These are phyloP conservation scores for Pythium aphanidermatum DNA, from an alignment of 352 stramenopile species.

Conservation along the genomic window DNA sequence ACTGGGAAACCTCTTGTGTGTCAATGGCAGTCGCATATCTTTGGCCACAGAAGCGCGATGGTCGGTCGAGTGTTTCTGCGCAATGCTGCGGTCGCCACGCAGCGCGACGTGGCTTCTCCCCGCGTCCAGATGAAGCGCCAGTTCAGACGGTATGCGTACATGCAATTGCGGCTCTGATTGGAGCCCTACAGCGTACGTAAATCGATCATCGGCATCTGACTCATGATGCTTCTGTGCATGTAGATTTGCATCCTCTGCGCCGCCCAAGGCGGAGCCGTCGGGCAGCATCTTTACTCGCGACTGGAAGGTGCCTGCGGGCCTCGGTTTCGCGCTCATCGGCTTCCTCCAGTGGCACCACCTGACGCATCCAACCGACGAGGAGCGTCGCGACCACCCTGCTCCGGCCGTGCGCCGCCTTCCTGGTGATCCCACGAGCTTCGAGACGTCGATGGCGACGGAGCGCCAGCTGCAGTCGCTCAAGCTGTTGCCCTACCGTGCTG, in stretches of 20 bases:
- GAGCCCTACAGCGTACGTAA: not conserved
- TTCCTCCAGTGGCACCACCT: conserved; percentile 67
- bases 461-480: conserved; percentile 71
- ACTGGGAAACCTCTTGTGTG: too few species aligned
- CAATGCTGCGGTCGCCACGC: conserved; percentile 1
- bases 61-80: conserved; percentile 16
- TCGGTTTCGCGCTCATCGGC: conserved; percentile 65
- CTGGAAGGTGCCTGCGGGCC: conserved; percentile 63
- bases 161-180: not conserved
- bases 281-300: conserved; percentile 28
- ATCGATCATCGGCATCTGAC: not conserved
- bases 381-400: conserved; percentile 29
- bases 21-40: conserved; percentile 12
- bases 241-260: conserved; percentile 10
- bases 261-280: conserved; percentile 16
- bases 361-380: conserved; percentile 21
- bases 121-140: not conserved
- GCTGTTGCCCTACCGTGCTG: conserved; percentile 68
- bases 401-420: conserved; percentile 40
- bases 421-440: conserved; percentile 12
- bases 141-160: conserved; percentile 10
- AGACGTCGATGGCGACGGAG: conserved; percentile 49
- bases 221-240: not conserved
- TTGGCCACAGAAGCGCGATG: conserved; percentile 6
- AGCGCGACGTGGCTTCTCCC: not conserved